phyloP scores from a whole-genome alignment of 768 basidiomycete species.

The Termitomyces titanicus region DNA sequence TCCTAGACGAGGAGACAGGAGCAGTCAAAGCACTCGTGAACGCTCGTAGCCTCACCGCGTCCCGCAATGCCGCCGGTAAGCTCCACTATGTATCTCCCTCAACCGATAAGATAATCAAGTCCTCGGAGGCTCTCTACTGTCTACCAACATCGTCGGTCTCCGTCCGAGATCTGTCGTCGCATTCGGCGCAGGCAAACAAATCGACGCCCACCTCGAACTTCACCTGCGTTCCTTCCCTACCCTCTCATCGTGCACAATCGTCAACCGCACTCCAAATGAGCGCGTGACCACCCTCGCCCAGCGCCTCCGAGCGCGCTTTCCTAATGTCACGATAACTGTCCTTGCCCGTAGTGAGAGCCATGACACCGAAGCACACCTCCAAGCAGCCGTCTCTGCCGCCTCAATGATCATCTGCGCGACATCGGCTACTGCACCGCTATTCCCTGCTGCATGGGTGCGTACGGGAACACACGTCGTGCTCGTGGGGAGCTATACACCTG shows the following conservation, averaged over 20 bases:
- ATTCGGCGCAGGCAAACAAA: slow-evolving; percentile 75
- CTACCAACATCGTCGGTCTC: slow-evolving; percentile 50
- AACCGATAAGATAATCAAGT: not conserved
- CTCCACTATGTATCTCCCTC: not conserved
- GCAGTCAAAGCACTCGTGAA: slow-evolving; percentile 74
- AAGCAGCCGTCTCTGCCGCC: slow-evolving; percentile 33
- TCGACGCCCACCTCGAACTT: slow-evolving; percentile 59
- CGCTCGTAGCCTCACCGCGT: slow-evolving; percentile 70
- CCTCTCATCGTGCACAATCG: slow-evolving; percentile 49
- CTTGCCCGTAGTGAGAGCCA: slow-evolving; percentile 9
- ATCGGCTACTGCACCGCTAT: slow-evolving; percentile 64
- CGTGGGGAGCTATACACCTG: slow-evolving; percentile 78
- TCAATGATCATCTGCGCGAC: slow-evolving; percentile 77
- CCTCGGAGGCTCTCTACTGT: slow-evolving; percentile 60
- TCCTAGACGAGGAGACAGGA: slow-evolving; percentile 71
- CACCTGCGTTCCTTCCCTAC: slow-evolving; percentile 56
- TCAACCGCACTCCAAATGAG: slow-evolving; percentile 55
- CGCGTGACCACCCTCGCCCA: slow-evolving; percentile 40
- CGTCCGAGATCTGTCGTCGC: slow-evolving; percentile 47
- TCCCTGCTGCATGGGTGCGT: slow-evolving; percentile 61
- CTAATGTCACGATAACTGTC: slow-evolving; percentile 19
- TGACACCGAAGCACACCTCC: slow-evolving; percentile 12
- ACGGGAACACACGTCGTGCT: slow-evolving; percentile 68
- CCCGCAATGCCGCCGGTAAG: slow-evolving; percentile 78
- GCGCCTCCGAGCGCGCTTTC: slow-evolving; percentile 20